Evolutionary conservation across 257 asterid genomes (phyloP), one percentile per base, ranked within the genome.

Genomic region (Plantago ovata): DNA sequence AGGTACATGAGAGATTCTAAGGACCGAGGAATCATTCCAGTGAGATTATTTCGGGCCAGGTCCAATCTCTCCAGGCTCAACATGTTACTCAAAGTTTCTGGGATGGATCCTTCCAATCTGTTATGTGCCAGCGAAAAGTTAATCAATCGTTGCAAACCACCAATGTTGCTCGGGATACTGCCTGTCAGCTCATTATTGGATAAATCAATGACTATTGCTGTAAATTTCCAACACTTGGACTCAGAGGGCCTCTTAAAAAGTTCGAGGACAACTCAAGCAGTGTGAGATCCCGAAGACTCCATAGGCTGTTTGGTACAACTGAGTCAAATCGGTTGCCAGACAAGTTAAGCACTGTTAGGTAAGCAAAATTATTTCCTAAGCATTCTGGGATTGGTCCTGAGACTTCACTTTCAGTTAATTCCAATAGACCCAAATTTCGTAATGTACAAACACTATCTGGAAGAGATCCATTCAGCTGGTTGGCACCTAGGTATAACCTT

Each of bases 21-120:
- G 11, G 81, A 68, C 12, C 56, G 2, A 44, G 78, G 82, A 12
- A 72, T 77, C 5, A 0, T 7, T 13, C 74, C 74, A 24, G 68
- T 59, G 14, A 72, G 64, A 36, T 66, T 53, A 53, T 76, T 72
- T 18, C 64, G 24, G 0, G 78, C 64, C 3, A 72, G 70, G 38
- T 76, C 81, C 33, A 76, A 10, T 6, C 24, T 21, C 38, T 44
- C 46, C 67, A 71, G 38, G 48, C 72, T 67, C 38, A 71, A 2
- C 65, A 72, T 51, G 2, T 38, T 14, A 13, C 58, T 32, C 1
- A 61, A 2, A 3, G 71, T 55, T 13, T 39, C 65, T 1, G 75
- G 78, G 18, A 72, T 68, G 9, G 62, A 33, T 11, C 72, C 81
- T 2, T 58, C 16, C 20, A 76, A 56, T 9, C 16, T 4, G 20